A percentile compares a stretch with the other conserved stretches of the same genome.
Conservation (phyloP, 2,329 filamentous ascomycete species). For the Ascochyta fabae region DNA sequence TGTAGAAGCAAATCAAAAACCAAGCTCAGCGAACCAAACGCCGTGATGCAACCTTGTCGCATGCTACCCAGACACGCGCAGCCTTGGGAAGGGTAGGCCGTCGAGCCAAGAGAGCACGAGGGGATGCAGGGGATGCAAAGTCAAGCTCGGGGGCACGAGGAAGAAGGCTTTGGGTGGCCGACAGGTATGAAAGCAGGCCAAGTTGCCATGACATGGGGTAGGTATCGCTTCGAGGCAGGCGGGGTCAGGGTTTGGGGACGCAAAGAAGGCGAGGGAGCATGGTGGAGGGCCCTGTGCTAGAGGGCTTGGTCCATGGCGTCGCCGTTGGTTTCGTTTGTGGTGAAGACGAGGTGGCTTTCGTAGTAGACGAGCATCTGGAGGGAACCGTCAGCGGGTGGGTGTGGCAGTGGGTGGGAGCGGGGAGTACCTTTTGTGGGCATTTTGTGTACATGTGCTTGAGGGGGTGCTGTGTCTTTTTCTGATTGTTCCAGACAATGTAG, state of each 20-base stretch:
- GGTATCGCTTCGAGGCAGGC: neutral
- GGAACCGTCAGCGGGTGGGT: constrained; percentile 5
- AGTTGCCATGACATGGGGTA: neutral
- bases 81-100: neutral
- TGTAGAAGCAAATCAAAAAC: too few relatives aligned
- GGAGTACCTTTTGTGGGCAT: constrained; percentile 73
- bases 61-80: neutral
- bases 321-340: constrained; percentile 17
- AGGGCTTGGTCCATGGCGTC: constrained; percentile 12
- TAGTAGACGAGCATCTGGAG: constrained; percentile 56
- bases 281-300: neutral
- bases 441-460: constrained; percentile 73
- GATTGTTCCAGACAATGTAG: constrained; percentile 76
- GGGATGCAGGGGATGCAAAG: neutral
- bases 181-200: neutral
- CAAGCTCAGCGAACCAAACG: neutral
- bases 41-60: neutral
- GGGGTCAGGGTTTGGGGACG: neutral
- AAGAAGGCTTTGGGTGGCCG: neutral
- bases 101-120: neutral
- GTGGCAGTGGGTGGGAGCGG: neutral
- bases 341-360: constrained; percentile 55
- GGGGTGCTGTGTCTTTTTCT: constrained; percentile 75
- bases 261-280: neutral
- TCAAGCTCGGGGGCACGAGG: neutral